A percentile compares a stretch with the other conserved stretches of the same genome.
Evolutionary conservation across 176 grass and related monocot genomes (phyloP).

Genomic region (Saccharum spontaneum): DNA sequence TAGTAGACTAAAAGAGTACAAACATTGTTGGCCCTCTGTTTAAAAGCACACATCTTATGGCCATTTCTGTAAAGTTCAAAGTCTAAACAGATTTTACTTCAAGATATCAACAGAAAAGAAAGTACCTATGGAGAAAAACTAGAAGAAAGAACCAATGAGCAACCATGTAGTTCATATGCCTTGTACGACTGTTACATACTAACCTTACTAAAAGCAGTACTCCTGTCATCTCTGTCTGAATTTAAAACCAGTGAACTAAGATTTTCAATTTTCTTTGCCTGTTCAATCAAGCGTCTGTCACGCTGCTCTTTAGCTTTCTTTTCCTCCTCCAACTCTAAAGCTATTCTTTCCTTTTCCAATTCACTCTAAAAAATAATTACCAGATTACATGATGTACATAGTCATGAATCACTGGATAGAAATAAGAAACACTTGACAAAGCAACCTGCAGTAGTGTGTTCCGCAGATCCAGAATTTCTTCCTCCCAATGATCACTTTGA

Average conservation of each 20-base stretch:
- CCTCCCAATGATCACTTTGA: conserved; percentile 91
- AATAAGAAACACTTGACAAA: conserved; percentile 33
- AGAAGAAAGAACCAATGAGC: conserved; percentile 1
- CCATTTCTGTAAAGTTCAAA: conserved; percentile 1
- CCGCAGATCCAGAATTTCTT: conserved; percentile 85
- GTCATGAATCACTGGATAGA: conserved; percentile 1
- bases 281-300: conserved; percentile 77
- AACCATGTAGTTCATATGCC: not conserved
- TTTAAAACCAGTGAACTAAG: conserved; percentile 86
- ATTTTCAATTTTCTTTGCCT: conserved; percentile 94
- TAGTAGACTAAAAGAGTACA: conserved; percentile 21
- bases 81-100: not conserved
- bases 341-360: conserved; percentile 93
- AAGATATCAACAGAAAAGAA: conserved; percentile 3
- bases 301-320: conserved; percentile 89
- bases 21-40: conserved; percentile 5
- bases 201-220: conserved; percentile 59
- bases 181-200: not conserved
- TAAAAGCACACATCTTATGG: not conserved
- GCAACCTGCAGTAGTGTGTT: conserved; percentile 87
- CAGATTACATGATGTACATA: conserved; percentile 7
- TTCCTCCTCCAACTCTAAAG: conserved; percentile 91
- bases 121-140: not conserved
- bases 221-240: conserved; percentile 84
- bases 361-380: conserved; percentile 65